Evolutionary conservation across 202 grass and related monocot genomes (phyloP), one percentile per base, ranked within the genome.

Genomic region (Panicum hallii): DNA sequence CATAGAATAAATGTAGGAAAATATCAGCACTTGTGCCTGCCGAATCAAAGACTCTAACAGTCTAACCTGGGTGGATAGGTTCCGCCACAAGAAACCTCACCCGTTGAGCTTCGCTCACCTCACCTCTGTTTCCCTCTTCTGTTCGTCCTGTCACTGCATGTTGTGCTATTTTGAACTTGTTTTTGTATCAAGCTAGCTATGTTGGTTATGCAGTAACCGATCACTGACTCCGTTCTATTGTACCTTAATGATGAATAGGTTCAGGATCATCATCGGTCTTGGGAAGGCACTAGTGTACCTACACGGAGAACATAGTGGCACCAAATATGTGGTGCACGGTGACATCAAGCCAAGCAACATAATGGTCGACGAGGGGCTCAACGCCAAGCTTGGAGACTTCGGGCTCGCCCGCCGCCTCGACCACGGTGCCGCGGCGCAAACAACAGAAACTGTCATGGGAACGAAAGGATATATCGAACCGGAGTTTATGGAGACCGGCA

Each of bases 281-380:
- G 85, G 83, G 17, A 85, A 82, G 9, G 85, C 85, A 1, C 38
- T 91, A 63, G 63, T 82, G 0, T 91, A 91, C 50, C 89, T 91
- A 20, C 85, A 88, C 2, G 32, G 6, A 1, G 63, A 66, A 55
- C 84, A 32, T 32, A 81, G 57, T 86, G 82, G 85, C 75, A 81
- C 36, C 80, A 38, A 84, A 69, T 84, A 75, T 2, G 90, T 89
- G 56, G 78, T 88, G 20, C 90, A 92, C 20, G 26, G 83, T 13
- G 83, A 88, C 66, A 64, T 92, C 41, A 92, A 92, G 16, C 72
- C 86, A 16, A 91, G 81, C 68, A 87, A 87, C 32, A 72, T 91
- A 17, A 84, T 87, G 80, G 40, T 90, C 0, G 85, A 91, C 57
- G 79, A 74, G 1, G 53, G n/a, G 13, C 80, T 87, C 81, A 84